Conservation (phyloP, 2,329 filamentous ascomycete species). For the Colletotrichum aenigma region DNA sequence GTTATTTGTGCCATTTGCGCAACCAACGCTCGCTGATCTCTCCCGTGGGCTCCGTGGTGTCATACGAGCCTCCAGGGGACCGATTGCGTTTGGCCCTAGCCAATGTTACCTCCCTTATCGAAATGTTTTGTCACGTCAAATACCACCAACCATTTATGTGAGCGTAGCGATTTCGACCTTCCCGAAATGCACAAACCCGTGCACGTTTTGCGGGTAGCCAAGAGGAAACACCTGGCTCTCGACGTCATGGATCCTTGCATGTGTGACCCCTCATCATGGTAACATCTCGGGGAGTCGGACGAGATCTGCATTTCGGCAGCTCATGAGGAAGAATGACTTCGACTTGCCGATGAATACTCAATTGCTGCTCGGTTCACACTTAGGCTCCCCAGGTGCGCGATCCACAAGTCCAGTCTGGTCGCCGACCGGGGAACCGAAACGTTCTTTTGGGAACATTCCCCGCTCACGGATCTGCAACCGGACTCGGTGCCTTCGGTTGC, state of each 20-base stretch:
- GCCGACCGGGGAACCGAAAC: not conserved
- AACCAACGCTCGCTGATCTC: not conserved
- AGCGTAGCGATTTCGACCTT: not conserved
- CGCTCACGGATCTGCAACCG: not conserved
- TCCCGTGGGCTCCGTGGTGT: not conserved
- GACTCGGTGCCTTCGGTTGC: not conserved
- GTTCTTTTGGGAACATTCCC: not conserved
- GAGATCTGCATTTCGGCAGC: not conserved
- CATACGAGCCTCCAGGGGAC: not conserved
- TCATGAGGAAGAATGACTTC: not conserved
- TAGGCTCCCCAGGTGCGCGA: not conserved
- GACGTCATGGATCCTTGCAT: not conserved
- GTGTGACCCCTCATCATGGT: not conserved
- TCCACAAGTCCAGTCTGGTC: not conserved
- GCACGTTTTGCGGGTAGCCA: not conserved
- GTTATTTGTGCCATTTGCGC: not conserved
- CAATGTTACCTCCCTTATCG: constrained; percentile 9
- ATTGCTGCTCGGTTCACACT: not conserved
- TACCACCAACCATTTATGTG: not conserved
- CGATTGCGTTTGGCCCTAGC: not conserved
- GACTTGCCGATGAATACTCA: not conserved
- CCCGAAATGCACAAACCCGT: not conserved
- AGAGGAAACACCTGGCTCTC: not conserved
- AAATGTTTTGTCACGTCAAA: not conserved
- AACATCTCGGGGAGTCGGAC: not conserved